Base-by-base conservation (phyloP, 768 basidiomycete species). In the Phlebiopsis gigantea region DNA sequence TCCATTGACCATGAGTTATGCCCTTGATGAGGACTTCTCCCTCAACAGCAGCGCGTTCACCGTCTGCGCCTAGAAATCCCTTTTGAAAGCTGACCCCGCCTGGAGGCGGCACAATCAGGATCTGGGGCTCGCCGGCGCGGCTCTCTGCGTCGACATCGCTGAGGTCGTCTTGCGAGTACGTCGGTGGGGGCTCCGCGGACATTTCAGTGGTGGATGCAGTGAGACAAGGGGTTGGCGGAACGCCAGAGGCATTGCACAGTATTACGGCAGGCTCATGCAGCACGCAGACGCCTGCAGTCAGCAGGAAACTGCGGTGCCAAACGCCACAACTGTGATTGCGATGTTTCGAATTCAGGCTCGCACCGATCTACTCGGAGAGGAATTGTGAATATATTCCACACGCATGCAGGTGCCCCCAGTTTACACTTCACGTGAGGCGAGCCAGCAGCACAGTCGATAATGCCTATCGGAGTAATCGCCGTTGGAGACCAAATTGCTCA, bases 21-120 rank as follows among this genome's bases (percentile, higher is more conserved):
- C 82, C 87, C 71, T 93, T 94, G 62, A 93, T 75, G 68, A 93
- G 92, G 17, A 94, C 76, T 67, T 93, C 92, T 46, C 93, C 93
- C 66, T 93, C 91, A 53, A 94, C 81, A 8, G 89, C 86, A 14
- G 91, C 89, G 57, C 77, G 79, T 69, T 93, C 91, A 51, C 81
- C 88, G 55, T 91, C 89, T 22, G 86, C 88, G 50, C 93, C 93
- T 7, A 94, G 76, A 67, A 81, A 90, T 10, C 93, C 93, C 64
- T 85, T 88, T 72, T 94, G 93, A 65, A 94, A 95, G 68, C 84
- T 81, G 55, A 88, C 75, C 21, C 83, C 77, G 67, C 88, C 81
- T 48, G 79, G 74, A 14, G 83, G 77, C 0, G 93, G 92, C 12
- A 85, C 75, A 58, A 95, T 85, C 59, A 92, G 75, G 46, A 93